Evolutionary conservation across 2,329 filamentous ascomycete species (phyloP).

Genomic region (Ophiostoma perfectum): DNA sequence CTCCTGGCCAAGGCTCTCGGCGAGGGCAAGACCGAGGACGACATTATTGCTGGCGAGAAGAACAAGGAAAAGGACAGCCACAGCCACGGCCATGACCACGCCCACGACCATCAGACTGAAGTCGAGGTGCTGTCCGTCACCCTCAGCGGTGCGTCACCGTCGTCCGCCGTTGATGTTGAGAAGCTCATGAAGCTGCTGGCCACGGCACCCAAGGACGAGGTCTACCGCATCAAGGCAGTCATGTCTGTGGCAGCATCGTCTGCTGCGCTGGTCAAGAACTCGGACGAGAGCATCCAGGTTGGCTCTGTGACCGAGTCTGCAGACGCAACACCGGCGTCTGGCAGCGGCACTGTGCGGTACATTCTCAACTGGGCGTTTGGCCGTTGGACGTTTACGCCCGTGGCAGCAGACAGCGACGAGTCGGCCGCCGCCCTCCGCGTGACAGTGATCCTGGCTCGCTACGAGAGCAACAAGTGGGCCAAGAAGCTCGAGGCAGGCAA

Average conservation of each 20-base stretch:
- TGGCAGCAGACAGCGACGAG: conserved; percentile 48
- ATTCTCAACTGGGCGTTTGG: conserved; percentile 99
- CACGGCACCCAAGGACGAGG: conserved; percentile 80
- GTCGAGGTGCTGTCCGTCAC: conserved; percentile 88
- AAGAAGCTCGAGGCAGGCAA: conserved; percentile 61
- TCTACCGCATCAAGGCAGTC: conserved; percentile 86
- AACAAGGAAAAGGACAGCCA: conserved; percentile 34
- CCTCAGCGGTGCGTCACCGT: conserved; percentile 41
- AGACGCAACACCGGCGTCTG: neutral
- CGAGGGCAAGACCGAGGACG: conserved; percentile 35
- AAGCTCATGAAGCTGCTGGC: conserved; percentile 63
- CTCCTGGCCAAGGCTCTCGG: conserved; percentile 44
- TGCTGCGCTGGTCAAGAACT: conserved; percentile 46
- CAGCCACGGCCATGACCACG: conserved; percentile 37
- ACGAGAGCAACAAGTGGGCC: conserved; percentile 71
- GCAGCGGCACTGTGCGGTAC: conserved; percentile 49
- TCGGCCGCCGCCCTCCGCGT: conserved; percentile 52
- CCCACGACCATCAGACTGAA: conserved; percentile 69
- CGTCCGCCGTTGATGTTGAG: conserved; percentile 44
- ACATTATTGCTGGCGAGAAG: conserved; percentile 27
- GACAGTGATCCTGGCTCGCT: conserved; percentile 69
- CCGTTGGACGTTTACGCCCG: conserved; percentile 79
- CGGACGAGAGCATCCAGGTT: conserved; percentile 33
- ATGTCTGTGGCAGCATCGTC: conserved; percentile 41
- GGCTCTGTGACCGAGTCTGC: conserved; percentile 25